Evolutionary conservation across 2,329 filamentous ascomycete species (phyloP), one percentile per base, ranked within the genome.

Genomic region (Cladorrhinum sp.): DNA sequence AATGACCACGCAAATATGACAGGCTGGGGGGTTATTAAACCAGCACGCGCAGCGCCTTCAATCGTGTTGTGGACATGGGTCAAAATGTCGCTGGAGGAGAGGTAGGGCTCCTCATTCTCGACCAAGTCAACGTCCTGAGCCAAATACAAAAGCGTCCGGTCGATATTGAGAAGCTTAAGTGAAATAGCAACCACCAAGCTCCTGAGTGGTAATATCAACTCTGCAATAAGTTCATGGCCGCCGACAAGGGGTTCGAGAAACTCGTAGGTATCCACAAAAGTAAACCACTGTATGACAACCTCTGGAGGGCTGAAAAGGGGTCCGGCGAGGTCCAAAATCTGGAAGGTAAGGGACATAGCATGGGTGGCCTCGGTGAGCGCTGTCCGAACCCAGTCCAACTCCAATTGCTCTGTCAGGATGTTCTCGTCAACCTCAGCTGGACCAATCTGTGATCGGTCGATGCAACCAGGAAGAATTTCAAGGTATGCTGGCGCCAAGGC

Each of bases 1-100:
- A 93, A 78, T 3, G 88, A 86, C 93, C 93, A 98, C 2, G 90
- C 85, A 66, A 96, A 90, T 20, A 91, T 82, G 18, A 90, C 85
- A 1, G 91, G 91, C 58, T 85, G 86, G 20, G 90, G 89, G 36
- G 85, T 84, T 38, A 80, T 77, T n/a, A 84, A 79, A 16, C 81
- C 81, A 20, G 75, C 71, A 25, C 79, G 79, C 12, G 85, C 82
- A 7, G 86, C 84, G 58, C 79, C 77, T 23, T 88, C 75, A 32
- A 96, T 80, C n/a, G 88, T 83, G 56, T 83, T 82, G 66, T 93
- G 91, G 13, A 96, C 83, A 57, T 87, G 83, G 53, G 85, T 82
- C n/a, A 96, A 79, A 20, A 89, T 84, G 6, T 85, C 81, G 2
- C 86, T 83, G 54, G 90, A 87, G 18, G 88, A 79, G 51, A 96